Base-by-base conservation (phyloP, 2,329 filamentous ascomycete species). In the Pseudogymnoascus sp. region DNA sequence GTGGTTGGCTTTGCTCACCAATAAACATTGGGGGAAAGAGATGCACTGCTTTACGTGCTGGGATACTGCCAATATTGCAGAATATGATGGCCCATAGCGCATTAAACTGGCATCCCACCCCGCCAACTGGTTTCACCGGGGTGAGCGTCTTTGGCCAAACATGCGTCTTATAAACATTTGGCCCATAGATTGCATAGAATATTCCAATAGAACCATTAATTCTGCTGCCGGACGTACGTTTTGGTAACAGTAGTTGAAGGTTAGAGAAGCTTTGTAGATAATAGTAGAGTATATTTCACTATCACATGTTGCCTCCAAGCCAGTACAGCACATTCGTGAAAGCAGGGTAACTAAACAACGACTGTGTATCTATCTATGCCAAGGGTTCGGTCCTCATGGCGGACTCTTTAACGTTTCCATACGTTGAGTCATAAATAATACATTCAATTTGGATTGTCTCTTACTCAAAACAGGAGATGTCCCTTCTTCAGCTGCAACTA, bases 341-440 rank as follows among this genome's bases (percentile, higher is more conserved):
- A 20, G n/a, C 2, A 35, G 3, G 2, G 3, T 35, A 9, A 35
- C 11, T 54, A 54, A 33, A 54, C 47, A 54, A 35, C 25, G 28
- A 20, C 47, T 54, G 47, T 33, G 28, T 54, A 54, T 35, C 47
- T 54, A 54, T 54, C 28, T 54, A 35, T 54, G 47, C 47, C 28
- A 54, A 54, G 9, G 47, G 47, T 33, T 54, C 6, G 6, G 25
- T 33, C 43, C 43, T 12, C 47, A 20, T 54, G 47, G 28, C 47
- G 2, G 28, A 54, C 47, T 30, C 25, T 33, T 33, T 20, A 54
- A 35, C 47, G 16, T 35, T 35, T 54, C 3, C n/a, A 14, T 14
- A 54, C 14, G 43, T 35, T 33, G n/a, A 20, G 28, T 54, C 47
- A 54, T 54, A 54, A 54, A 54, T 54, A 54, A 54, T 54, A 54